Evolutionary conservation across 805 yeast genomes (phyloP).

Genomic region (Sugiyamaella americana): DNA sequence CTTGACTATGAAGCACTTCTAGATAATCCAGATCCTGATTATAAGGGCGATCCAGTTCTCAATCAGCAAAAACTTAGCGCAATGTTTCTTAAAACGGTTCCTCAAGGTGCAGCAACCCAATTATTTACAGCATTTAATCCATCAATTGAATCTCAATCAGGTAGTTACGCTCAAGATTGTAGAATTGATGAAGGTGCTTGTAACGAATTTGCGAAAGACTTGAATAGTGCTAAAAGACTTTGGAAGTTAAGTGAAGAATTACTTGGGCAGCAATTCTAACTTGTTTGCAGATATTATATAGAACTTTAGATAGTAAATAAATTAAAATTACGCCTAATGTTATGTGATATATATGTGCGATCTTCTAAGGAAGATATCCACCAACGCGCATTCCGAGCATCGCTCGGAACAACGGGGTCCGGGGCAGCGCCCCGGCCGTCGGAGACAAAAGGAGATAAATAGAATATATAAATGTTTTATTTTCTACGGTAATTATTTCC

Average conservation of each 20-base stretch:
- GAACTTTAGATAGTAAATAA: too few species aligned
- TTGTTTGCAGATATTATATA: too few species aligned
- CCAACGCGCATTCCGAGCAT: too few species aligned
- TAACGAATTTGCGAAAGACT: conserved; percentile 3
- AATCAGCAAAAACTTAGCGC: background rate
- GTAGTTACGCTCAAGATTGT: conserved; percentile 6
- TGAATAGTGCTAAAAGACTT: conserved; percentile 5
- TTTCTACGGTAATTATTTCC: background rate
- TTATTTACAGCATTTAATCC: conserved; percentile 8
- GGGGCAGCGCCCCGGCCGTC: too few species aligned
- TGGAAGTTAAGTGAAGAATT: conserved; percentile 11
- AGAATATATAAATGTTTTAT: too few species aligned
- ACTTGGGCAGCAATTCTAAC: too few species aligned
- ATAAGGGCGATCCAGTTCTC: background rate
- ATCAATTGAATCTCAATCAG: conserved; percentile 2
- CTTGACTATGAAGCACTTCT: conserved; percentile 1
- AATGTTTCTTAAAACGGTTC: conserved; percentile 1
- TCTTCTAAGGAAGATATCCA: too few species aligned
- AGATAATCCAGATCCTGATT: background rate
- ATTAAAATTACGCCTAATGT: too few species aligned
- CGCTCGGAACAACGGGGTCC: too few species aligned
- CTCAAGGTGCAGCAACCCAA: conserved; percentile 8
- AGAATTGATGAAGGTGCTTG: conserved; percentile 1
- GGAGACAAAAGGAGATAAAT: too few species aligned
- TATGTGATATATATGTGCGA: too few species aligned